Percentiles rank a stretch among this genome's conserved stretches.
Evolutionary conservation across 2,329 filamentous ascomycete genomes (phyloP).

Genomic region (Neofusicoccum kwambonambiense): DNA sequence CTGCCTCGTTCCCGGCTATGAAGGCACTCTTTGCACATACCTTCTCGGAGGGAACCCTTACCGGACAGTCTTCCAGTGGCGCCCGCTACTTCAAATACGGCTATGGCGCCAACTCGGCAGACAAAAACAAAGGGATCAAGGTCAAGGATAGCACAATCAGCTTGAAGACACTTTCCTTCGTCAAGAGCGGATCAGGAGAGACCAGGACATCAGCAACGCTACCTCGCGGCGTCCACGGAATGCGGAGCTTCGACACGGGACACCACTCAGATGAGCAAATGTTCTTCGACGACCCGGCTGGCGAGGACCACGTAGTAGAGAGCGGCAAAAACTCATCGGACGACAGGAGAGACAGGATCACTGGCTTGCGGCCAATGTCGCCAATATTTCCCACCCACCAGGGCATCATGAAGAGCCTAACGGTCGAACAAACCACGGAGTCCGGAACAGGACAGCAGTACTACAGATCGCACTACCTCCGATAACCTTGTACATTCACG

Average conservation of each 20-base stretch:
- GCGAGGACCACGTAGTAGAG: neutral
- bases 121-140: neutral
- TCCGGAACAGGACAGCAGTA: neutral
- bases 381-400: neutral
- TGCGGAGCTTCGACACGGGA: neutral
- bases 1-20: slow-evolving; percentile 46
- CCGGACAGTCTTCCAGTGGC: neutral
- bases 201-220: neutral
- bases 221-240: neutral
- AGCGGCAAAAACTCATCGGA: neutral
- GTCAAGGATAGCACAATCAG: slow-evolving; percentile 4
- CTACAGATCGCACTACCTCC: neutral
- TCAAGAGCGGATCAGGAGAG: neutral
- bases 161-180: slow-evolving; percentile 3
- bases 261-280: slow-evolving; percentile 1
- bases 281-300: slow-evolving; percentile 12
- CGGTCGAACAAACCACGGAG: slow-evolving; percentile 7
- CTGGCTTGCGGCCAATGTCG: neutral
- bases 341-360: neutral
- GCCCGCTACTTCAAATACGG: slow-evolving; percentile 11
- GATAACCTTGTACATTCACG: neutral
- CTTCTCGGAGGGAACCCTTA: neutral
- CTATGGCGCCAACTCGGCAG: slow-evolving; percentile 5
- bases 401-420: slow-evolving; percentile 9
- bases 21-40: slow-evolving; percentile 37